Evolutionary conservation across 495 filamentous ascomycete genomes (phyloP).

Genomic region (Daldinia caldariorum): DNA sequence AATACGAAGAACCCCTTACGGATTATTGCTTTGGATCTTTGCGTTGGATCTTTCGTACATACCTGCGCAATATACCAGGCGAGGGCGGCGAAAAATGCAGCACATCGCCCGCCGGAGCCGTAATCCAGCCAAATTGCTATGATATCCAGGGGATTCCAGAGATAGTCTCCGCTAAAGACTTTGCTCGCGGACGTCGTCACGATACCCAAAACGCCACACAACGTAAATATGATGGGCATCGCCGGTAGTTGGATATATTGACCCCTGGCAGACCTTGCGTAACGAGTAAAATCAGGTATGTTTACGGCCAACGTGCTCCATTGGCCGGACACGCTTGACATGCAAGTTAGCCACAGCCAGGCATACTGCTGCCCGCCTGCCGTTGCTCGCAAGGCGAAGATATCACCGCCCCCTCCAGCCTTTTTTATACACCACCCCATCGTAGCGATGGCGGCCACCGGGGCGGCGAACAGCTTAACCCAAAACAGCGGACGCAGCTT

Average conservation of each 20-base stretch:
- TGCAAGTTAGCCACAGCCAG: constrained; percentile 55
- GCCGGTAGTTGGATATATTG: constrained; percentile 67
- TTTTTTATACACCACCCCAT: constrained; percentile 63
- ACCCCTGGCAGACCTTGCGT: constrained; percentile 60
- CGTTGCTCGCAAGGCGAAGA: constrained; percentile 56
- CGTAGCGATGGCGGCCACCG: constrained; percentile 62
- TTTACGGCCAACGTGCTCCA: constrained; percentile 61
- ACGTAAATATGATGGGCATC: constrained; percentile 68
- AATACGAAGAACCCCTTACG: background rate
- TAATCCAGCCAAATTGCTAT: constrained; percentile 58
- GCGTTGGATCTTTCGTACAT: constrained; percentile 11
- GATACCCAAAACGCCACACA: constrained; percentile 62
- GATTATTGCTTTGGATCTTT: background rate
- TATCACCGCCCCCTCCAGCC: constrained; percentile 58
- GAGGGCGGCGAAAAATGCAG: constrained; percentile 67
- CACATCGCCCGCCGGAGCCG: constrained; percentile 58
- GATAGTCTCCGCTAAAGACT: constrained; percentile 61
- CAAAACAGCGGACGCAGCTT: constrained; percentile 68
- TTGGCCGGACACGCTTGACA: constrained; percentile 57
- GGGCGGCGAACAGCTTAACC: constrained; percentile 65
- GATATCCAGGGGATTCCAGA: constrained; percentile 67
- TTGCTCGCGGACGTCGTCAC: constrained; percentile 62
- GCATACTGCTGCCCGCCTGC: constrained; percentile 54
- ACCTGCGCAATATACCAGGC: constrained; percentile 42
- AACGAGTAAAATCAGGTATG: constrained; percentile 71